These are phyloP conservation scores for Cyclocybe cylindracea DNA, from an alignment of 768 basidiomycete species.

Conservation along the genomic window DNA sequence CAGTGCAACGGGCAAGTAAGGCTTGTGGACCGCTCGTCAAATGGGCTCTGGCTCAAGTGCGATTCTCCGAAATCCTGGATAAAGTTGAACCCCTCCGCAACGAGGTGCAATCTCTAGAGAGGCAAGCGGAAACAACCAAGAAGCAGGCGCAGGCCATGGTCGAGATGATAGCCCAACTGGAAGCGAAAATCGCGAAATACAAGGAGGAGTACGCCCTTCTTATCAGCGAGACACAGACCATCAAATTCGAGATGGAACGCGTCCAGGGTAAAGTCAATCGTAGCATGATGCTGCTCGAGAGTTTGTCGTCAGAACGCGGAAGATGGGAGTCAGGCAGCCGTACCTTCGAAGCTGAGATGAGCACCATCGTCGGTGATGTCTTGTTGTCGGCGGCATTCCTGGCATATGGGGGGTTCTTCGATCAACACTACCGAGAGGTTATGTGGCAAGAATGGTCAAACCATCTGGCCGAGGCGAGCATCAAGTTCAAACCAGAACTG, in stretches of 20 bases:
- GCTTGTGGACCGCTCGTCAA: constrained; percentile 98
- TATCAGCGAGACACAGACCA: constrained; percentile 95
- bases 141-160: constrained; percentile 90
- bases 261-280: constrained; percentile 97
- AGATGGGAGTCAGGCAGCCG: constrained; percentile 95
- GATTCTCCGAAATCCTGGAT: constrained; percentile 96
- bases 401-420: constrained; percentile 97
- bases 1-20: constrained; percentile 90
- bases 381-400: constrained; percentile 94
- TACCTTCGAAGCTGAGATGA: constrained; percentile 97
- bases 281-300: constrained; percentile 92
- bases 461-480: constrained; percentile 85
- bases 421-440: constrained; percentile 94
- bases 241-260: constrained; percentile 97
- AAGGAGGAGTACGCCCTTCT: constrained; percentile 97
- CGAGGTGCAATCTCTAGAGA: constrained; percentile 91
- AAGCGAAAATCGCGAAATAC: constrained; percentile 89
- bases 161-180: constrained; percentile 89
- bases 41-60: constrained; percentile 97
- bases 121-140: constrained; percentile 93
- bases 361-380: constrained; percentile 97
- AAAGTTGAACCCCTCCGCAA: constrained; percentile 95
- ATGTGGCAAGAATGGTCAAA: constrained; percentile 97
- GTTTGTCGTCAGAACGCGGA: constrained; percentile 89
- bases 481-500: constrained; percentile 91